These are phyloP conservation scores for Colletotrichum gloeosporioides DNA, from an alignment of 2,329 filamentous ascomycete genomes.

Conservation along the genomic window DNA sequence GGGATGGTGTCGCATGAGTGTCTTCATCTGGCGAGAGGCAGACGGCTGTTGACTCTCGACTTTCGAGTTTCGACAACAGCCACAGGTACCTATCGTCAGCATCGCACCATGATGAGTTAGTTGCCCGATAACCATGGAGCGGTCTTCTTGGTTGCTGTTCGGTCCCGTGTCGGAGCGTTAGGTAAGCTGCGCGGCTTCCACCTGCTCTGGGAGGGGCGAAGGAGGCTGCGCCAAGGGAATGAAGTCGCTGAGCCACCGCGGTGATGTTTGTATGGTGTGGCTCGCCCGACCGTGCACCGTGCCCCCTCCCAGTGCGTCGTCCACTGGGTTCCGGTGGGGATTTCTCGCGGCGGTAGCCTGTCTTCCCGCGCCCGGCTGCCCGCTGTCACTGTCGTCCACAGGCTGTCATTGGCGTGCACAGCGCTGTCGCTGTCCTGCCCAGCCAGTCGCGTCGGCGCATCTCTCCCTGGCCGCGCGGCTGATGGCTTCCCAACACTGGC, in stretches of 20 bases:
- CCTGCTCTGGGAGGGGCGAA: neutral
- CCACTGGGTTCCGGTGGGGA: neutral
- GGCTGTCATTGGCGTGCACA: neutral
- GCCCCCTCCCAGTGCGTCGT: neutral
- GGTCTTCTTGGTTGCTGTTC: neutral
- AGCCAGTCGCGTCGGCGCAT: slow-evolving; percentile 14
- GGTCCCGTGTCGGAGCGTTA: slow-evolving; percentile 6
- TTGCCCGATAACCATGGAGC: neutral
- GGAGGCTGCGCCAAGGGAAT: neutral
- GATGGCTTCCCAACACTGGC: slow-evolving; percentile 6
- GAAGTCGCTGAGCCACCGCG: slow-evolving; percentile 4
- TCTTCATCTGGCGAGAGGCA: neutral
- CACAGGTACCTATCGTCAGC: neutral
- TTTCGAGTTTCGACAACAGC: neutral
- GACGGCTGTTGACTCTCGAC: neutral
- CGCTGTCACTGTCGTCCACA: neutral
- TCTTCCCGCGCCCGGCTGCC: neutral
- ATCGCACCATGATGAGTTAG: neutral
- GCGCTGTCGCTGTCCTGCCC: slow-evolving; percentile 10
- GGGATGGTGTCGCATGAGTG: neutral
- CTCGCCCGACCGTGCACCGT: slow-evolving; percentile 12
- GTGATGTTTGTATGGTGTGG: slow-evolving; percentile 1
- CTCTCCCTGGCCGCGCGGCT: slow-evolving; percentile 18
- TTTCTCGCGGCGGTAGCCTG: neutral
- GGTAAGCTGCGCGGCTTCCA: neutral